phyloP scores from a whole-genome alignment of 345 rosid species.

The Brassica carinata region DNA sequence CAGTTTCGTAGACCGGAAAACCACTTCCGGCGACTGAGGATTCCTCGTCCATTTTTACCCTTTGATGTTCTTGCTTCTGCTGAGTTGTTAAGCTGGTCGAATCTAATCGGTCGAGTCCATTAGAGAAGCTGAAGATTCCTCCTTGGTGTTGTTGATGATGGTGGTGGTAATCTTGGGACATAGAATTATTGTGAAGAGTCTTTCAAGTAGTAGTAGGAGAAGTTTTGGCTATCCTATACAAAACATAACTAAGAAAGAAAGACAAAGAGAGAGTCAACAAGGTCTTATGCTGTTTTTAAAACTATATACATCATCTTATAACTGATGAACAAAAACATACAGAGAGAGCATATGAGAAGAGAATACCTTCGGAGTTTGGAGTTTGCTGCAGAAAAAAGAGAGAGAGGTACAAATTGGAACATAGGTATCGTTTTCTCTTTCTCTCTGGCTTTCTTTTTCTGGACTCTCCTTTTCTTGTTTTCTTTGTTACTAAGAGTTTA shows the following conservation, averaged over 20 bases:
- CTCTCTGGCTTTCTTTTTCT: conserved; percentile 47
- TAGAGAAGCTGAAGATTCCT: conserved; percentile 64
- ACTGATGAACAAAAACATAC: conserved; percentile 24
- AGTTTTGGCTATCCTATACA: conserved; percentile 65
- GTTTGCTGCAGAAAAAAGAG: conserved; percentile 51
- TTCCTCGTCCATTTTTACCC: conserved; percentile 70
- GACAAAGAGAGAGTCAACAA: conserved; percentile 25
- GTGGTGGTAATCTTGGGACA: conserved; percentile 77
- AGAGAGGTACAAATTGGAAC: conserved; percentile 32
- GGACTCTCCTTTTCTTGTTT: conserved; percentile 44
- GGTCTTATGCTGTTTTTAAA: conserved; percentile 16
- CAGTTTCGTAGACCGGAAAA: conserved; percentile 68
- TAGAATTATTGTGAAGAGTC: conserved; percentile 51
- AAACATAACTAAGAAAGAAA: conserved; percentile 15
- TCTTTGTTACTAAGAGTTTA: conserved; percentile 41
- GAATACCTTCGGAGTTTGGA: conserved; percentile 44
- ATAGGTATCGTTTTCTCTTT: conserved; percentile 62
- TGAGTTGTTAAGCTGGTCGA: conserved; percentile 39
- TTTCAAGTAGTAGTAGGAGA: conserved; percentile 37
- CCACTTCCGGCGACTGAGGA: conserved; percentile 42
- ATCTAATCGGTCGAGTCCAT: conserved; percentile 65
- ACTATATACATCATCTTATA: conserved; percentile 18
- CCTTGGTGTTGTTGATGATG: conserved; percentile 56
- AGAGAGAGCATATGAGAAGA: conserved; percentile 22
- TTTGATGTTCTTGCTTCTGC: conserved; percentile 60